Evolutionary conservation across 1,284 basidiomycete species (phyloP).

Genomic region (Malassezia brasiliensis): DNA sequence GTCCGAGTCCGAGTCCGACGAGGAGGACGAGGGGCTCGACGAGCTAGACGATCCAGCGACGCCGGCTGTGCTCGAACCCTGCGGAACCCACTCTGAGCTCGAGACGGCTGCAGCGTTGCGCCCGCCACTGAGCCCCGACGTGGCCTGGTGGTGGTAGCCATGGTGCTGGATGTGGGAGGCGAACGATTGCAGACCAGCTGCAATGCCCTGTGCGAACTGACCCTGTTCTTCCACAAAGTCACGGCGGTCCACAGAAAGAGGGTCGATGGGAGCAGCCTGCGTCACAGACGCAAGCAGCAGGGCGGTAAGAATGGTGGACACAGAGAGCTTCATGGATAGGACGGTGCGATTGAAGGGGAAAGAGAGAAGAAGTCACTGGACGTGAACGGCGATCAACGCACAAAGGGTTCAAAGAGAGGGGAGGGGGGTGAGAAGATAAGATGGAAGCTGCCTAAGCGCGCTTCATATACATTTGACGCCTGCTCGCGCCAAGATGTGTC

Average conservation of each 20-base stretch:
- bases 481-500: no score
- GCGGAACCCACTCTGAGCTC: neutral
- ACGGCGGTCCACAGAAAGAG: neutral
- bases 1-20: neutral
- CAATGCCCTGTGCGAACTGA: neutral
- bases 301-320: neutral
- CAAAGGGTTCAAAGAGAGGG: neutral
- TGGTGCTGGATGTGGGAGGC: neutral
- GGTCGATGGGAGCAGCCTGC: slow-evolving; percentile 1
- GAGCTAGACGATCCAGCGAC: neutral
- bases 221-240: neutral
- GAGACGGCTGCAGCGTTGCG: neutral
- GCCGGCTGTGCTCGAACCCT: neutral
- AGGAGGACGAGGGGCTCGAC: neutral
- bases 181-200: neutral
- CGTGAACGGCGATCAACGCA: slow-evolving; percentile 4
- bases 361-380: neutral
- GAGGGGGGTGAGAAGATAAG: neutral
- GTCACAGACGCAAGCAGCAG: neutral
- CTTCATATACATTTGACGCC: neutral
- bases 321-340: slow-evolving; percentile 4
- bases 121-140: neutral
- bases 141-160: no score
- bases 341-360: neutral
- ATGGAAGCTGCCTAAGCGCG: neutral